Percentiles rank a stretch among this genome's conserved stretches.
phyloP scores from a whole-genome alignment of 768 basidiomycete species.

The Agaricus blazei region DNA sequence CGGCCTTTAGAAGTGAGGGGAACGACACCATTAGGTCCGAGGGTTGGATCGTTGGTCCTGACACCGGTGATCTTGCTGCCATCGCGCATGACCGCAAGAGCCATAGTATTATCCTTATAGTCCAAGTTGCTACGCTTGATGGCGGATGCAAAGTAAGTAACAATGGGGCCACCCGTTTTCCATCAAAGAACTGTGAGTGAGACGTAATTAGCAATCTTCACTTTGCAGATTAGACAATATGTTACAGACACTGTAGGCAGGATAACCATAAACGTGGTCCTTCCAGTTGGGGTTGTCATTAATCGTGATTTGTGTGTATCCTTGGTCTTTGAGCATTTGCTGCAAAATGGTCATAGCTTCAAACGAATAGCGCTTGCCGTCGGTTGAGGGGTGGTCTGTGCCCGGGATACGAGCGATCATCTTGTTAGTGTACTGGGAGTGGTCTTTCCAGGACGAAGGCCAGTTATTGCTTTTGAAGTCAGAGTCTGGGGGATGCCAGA shows the following conservation, averaged over 20 bases:
- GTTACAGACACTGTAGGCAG: constrained; percentile 31
- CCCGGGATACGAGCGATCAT: constrained; percentile 46
- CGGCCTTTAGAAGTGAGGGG: constrained; percentile 52
- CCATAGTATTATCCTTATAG: constrained; percentile 43
- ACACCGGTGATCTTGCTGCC: constrained; percentile 54
- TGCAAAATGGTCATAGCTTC: constrained; percentile 38
- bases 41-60: constrained; percentile 51
- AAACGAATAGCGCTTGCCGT: constrained; percentile 53
- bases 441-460: constrained; percentile 51
- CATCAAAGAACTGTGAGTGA: constrained; percentile 31
- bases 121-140: constrained; percentile 45
- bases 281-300: constrained; percentile 52
- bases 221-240: background rate
- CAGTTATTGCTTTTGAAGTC: constrained; percentile 52
- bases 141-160: constrained; percentile 58
- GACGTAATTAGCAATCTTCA: background rate
- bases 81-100: constrained; percentile 50
- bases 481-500: constrained; percentile 47
- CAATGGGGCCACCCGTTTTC: constrained; percentile 50
- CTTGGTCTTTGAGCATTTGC: constrained; percentile 40
- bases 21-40: constrained; percentile 51
- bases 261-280: constrained; percentile 58
- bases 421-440: constrained; percentile 43
- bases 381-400: constrained; percentile 55
- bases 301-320: constrained; percentile 49